Evolutionary conservation across 1,139 yeast species (phyloP).

Genomic region (Maudiozyma humilis): DNA sequence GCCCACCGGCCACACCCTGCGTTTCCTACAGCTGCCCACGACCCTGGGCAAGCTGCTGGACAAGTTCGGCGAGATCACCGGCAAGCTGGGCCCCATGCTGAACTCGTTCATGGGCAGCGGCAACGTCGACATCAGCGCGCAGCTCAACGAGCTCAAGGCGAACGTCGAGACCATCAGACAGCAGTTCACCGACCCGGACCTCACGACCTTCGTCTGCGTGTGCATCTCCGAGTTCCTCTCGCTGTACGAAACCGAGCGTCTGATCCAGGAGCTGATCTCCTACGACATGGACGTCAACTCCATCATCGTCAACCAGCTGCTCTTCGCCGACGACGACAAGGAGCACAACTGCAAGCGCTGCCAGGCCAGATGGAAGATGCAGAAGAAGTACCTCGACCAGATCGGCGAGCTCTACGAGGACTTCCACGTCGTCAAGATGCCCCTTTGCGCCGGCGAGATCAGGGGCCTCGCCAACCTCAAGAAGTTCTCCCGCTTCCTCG

Average conservation of each 20-base stretch:
- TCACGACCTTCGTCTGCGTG: slow-evolving; percentile 93
- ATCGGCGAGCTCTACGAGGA: slow-evolving; percentile 91
- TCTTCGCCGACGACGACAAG: slow-evolving; percentile 61
- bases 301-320: slow-evolving; percentile 85
- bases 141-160: slow-evolving; percentile 73
- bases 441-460: slow-evolving; percentile 86
- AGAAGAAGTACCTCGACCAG: slow-evolving; percentile 85
- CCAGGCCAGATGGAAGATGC: slow-evolving; percentile 91
- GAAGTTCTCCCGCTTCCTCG: slow-evolving; percentile 61
- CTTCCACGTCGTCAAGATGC: slow-evolving; percentile 91
- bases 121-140: slow-evolving; percentile 71
- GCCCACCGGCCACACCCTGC: slow-evolving; percentile 94
- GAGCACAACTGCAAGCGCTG: slow-evolving; percentile 79
- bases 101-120: slow-evolving; percentile 51
- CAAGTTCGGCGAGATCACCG: slow-evolving; percentile 78
- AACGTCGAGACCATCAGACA: slow-evolving; percentile 83
- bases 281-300: slow-evolving; percentile 95
- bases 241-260: slow-evolving; percentile 90
- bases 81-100: slow-evolving; percentile 86
- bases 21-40: slow-evolving; percentile 88
- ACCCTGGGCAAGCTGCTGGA: slow-evolving; percentile 80
- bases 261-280: slow-evolving; percentile 90
- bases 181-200: slow-evolving; percentile 91
- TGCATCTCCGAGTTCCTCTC: slow-evolving; percentile 95
- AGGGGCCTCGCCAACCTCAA: slow-evolving; percentile 82